Percentiles rank a stretch among this genome's conserved stretches.
Evolutionary conservation across 306 rosid species (phyloP).

Genomic region (Macrotyloma uniflorum): DNA sequence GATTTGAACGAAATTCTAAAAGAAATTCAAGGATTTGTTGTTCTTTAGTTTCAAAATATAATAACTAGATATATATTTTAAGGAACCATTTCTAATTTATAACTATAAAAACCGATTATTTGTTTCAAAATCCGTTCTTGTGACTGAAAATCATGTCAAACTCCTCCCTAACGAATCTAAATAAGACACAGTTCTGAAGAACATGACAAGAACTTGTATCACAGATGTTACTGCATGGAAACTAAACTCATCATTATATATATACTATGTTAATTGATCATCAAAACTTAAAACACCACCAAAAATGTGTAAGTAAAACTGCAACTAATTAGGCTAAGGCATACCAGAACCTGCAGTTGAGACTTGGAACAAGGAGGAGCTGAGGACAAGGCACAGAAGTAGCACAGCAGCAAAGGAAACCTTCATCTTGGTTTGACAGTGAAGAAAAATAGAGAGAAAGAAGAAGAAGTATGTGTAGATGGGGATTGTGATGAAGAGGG

Average conservation of each 20-base stretch:
- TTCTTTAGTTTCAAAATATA: too few relatives aligned
- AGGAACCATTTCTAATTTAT: too few relatives aligned
- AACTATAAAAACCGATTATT: not conserved
- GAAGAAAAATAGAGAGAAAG: not conserved
- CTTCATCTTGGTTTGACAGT: conserved; percentile 52
- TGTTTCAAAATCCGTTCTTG: not conserved
- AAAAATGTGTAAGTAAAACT: too few relatives aligned
- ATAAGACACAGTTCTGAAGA: not conserved
- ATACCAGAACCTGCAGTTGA: conserved; percentile 58
- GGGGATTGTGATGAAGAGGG: not conserved
- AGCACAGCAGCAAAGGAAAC: conserved; percentile 44
- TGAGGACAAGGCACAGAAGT: conserved; percentile 63
- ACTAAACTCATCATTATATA: not conserved
- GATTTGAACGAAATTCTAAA: too few relatives aligned
- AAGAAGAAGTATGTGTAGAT: not conserved
- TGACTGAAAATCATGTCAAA: not conserved
- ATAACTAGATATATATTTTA: too few relatives aligned
- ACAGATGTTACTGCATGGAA: not conserved
- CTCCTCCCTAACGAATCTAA: not conserved
- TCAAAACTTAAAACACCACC: too few relatives aligned
- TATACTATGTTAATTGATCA: too few relatives aligned
- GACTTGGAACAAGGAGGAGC: conserved; percentile 54
- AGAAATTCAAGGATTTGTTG: too few relatives aligned
- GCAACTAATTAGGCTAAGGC: too few relatives aligned
- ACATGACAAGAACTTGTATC: not conserved